Evolutionary conservation across 2,329 filamentous ascomycete genomes (phyloP).

Genomic region (Calonectria ilicicola): DNA sequence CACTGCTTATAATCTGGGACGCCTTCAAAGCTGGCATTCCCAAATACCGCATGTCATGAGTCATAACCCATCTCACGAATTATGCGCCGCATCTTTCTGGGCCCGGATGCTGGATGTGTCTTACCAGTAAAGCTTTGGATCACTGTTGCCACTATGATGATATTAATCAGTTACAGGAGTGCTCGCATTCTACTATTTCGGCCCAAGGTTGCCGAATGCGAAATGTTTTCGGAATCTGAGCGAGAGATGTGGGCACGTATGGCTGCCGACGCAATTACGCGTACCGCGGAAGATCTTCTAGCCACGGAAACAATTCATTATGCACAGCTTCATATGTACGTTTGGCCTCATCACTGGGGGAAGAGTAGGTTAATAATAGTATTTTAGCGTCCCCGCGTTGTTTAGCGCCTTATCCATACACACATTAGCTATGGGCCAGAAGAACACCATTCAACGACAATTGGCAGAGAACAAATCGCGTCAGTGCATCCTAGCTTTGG

Average conservation of each 20-base stretch:
- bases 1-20: not conserved
- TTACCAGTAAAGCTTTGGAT: slow-evolving; percentile 26
- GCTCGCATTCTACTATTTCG: slow-evolving; percentile 30
- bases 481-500: slow-evolving; percentile 35
- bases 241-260: slow-evolving; percentile 15
- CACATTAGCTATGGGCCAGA: slow-evolving; percentile 33
- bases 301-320: slow-evolving; percentile 21
- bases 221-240: slow-evolving; percentile 10
- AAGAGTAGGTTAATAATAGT: too few species aligned
- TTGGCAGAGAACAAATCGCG: slow-evolving; percentile 37
- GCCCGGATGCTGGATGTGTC: slow-evolving; percentile 28
- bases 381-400: slow-evolving; percentile 18
- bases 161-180: not conserved
- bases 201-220: slow-evolving; percentile 6
- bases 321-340: slow-evolving; percentile 31
- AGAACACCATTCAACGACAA: slow-evolving; percentile 27
- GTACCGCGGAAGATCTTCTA: slow-evolving; percentile 29
- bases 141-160: too few species aligned
- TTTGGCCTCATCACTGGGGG: fast-evolving
- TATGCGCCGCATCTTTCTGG: slow-evolving; percentile 27
- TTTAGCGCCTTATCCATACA: slow-evolving; percentile 37
- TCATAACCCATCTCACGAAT: slow-evolving; percentile 16
- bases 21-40: slow-evolving; percentile 23
- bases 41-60: slow-evolving; percentile 19
- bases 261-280: slow-evolving; percentile 35